phyloP scores from a whole-genome alignment of 129 eudicot species.

The Pittosporum tobira region DNA sequence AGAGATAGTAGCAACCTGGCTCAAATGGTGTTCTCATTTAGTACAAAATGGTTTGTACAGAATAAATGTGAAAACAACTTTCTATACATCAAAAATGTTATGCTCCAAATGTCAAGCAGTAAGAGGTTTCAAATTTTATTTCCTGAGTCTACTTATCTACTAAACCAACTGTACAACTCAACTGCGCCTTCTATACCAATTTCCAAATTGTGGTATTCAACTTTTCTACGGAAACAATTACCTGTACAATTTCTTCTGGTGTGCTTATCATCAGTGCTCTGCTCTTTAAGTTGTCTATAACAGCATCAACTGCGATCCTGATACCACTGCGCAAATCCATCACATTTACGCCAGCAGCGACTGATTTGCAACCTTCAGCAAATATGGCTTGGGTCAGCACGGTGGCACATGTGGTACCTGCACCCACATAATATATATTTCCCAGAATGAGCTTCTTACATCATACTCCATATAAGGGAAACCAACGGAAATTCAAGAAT shows the following conservation, averaged over 20 bases:
- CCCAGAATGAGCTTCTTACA: conserved; percentile 3
- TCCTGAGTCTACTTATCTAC: not conserved
- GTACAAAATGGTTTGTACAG: not conserved
- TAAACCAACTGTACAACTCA: too few species aligned
- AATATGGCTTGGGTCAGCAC: conserved; percentile 90
- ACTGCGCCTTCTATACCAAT: too few species aligned
- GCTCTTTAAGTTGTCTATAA: conserved; percentile 64
- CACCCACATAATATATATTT: conserved; percentile 14
- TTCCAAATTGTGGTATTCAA: too few species aligned
- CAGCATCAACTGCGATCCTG: conserved; percentile 77
- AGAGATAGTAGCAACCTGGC: conserved; percentile 88
- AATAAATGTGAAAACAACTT: not conserved
- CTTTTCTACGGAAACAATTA: conserved; percentile 9
- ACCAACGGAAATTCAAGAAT: not conserved
- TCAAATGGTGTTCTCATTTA: not conserved
- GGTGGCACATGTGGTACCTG: conserved; percentile 99
- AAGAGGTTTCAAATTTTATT: not conserved
- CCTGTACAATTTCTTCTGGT: conserved; percentile 95
- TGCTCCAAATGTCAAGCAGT: not conserved
- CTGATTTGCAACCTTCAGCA: conserved; percentile 82
- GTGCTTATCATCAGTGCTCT: conserved; percentile 82
- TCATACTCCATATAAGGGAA: not conserved
- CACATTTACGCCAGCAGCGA: conserved; percentile 81
- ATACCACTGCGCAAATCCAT: conserved; percentile 92
- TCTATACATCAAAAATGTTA: not conserved